Percentiles rank a stretch among this genome's conserved stretches.
phyloP scores from a whole-genome alignment of 805 yeast species.

The Pichia cephalocereana region DNA sequence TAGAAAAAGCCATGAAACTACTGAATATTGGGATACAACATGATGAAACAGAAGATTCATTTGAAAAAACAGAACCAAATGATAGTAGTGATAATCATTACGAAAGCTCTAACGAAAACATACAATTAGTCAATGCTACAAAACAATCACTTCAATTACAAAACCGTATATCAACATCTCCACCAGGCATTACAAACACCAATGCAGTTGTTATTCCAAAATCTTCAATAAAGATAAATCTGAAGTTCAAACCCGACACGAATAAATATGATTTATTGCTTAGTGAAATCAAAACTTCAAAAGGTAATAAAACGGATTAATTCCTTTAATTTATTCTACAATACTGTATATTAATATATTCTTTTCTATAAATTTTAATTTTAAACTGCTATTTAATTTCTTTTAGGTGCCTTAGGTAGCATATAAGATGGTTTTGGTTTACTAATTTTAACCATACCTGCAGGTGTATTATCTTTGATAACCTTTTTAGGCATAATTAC shows the following conservation, averaged over 20 bases:
- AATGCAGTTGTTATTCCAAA: background rate
- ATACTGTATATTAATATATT: background rate
- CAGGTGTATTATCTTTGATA: background rate
- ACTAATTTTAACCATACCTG: constrained; percentile 9
- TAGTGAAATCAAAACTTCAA: constrained; percentile 14
- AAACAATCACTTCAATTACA: constrained; percentile 1
- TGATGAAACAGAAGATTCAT: background rate
- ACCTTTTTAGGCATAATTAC: background rate
- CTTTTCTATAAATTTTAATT: background rate
- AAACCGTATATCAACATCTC: background rate
- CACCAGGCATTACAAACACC: background rate
- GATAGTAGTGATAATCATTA: constrained; percentile 4
- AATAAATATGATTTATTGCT: constrained; percentile 5
- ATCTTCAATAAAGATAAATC: background rate
- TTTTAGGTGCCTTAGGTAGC: background rate
- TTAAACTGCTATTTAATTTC: background rate
- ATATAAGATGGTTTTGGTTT: background rate
- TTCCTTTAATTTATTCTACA: background rate
- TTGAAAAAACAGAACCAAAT: background rate
- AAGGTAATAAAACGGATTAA: constrained; percentile 24
- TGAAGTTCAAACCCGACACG: background rate
- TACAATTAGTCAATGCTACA: background rate
- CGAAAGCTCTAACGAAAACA: background rate
- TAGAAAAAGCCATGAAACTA: constrained; percentile 16
- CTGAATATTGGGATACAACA: constrained; percentile 11